Percentiles rank a stretch among this genome's conserved stretches.
Conservation (phyloP, 2,329 filamentous ascomycete species). For the Botrytis fabae region DNA sequence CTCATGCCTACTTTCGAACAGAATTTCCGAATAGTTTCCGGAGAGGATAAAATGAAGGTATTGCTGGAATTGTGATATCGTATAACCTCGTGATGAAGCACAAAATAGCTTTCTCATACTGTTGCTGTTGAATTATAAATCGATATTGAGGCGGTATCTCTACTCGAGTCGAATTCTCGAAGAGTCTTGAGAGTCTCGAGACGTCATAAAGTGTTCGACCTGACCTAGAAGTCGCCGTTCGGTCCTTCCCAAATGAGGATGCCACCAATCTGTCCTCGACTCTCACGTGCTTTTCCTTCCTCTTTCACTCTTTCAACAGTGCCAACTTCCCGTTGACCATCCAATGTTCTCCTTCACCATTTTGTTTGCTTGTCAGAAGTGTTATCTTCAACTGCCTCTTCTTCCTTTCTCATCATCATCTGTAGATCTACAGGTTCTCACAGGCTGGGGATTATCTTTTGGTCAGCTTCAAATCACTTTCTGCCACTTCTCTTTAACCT, state of each 20-base stretch:
- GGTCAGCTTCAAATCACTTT: constrained; percentile 20
- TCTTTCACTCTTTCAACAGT: neutral
- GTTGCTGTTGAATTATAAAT: neutral
- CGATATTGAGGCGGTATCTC: neutral
- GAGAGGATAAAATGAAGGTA: neutral
- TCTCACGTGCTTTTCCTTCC: constrained; percentile 4
- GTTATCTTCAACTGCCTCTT: constrained; percentile 3
- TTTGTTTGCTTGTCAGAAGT: neutral
- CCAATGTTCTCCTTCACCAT: neutral
- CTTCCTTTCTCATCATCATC: constrained; percentile 3
- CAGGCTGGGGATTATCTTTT: constrained; percentile 23
- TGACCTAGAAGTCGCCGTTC: neutral
- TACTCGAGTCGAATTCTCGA: neutral
- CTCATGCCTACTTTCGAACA: neutral
- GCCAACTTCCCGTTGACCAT: neutral
- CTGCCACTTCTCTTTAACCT: constrained; percentile 18
- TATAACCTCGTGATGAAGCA: neutral
- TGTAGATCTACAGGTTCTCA: constrained; percentile 18
- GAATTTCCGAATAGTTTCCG: neutral
- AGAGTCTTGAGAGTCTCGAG: neutral
- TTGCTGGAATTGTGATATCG: neutral
- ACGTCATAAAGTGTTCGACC: neutral
- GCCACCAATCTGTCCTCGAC: neutral
- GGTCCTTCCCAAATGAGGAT: neutral
- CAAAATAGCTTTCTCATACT: neutral